Conservation (phyloP, 2,329 filamentous ascomycete species). For the Aspergillus ruber region DNA sequence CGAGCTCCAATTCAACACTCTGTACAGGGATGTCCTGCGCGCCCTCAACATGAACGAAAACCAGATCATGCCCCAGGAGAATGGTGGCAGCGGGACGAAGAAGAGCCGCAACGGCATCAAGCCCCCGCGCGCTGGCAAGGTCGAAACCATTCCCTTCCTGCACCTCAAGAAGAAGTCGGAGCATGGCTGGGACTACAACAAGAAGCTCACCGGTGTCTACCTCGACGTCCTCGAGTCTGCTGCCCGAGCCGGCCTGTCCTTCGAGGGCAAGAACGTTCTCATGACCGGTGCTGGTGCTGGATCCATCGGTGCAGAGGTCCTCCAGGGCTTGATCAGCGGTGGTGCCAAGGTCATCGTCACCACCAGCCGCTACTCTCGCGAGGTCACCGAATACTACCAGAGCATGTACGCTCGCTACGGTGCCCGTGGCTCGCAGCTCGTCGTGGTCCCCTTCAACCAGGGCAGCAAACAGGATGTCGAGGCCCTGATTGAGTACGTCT, state of each 20-base stretch:
- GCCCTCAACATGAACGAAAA: constrained; percentile 96
- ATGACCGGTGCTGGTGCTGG: constrained; percentile 98
- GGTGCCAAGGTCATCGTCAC: constrained; percentile 96
- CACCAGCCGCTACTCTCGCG: constrained; percentile 89
- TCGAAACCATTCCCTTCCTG: constrained; percentile 95
- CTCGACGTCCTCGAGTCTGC: constrained; percentile 86
- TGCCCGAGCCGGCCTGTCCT: constrained; percentile 79
- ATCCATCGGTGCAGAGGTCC: constrained; percentile 93
- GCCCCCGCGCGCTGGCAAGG: constrained; percentile 69
- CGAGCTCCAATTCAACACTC: constrained; percentile 88
- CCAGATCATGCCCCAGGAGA: constrained; percentile 88
- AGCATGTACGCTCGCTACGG: constrained; percentile 95
- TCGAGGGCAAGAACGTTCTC: constrained; percentile 88
- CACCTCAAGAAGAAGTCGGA: constrained; percentile 96
- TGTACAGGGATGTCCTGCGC: constrained; percentile 91
- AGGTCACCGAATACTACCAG: constrained; percentile 99
- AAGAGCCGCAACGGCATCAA: constrained; percentile 45
- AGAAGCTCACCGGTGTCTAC: constrained; percentile 91
- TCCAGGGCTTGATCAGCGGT: constrained; percentile 92
- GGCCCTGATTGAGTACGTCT: constrained; percentile 90
- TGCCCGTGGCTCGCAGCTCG: constrained; percentile 87
- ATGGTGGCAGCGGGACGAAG: constrained; percentile 49
- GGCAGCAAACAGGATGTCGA: constrained; percentile 98
- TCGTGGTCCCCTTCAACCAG: constrained; percentile 98
- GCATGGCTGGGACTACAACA: constrained; percentile 98